Evolutionary conservation across 352 stramenopile species (phyloP), one percentile per base, ranked within the genome.

Genomic region (Pythium dissimile): DNA sequence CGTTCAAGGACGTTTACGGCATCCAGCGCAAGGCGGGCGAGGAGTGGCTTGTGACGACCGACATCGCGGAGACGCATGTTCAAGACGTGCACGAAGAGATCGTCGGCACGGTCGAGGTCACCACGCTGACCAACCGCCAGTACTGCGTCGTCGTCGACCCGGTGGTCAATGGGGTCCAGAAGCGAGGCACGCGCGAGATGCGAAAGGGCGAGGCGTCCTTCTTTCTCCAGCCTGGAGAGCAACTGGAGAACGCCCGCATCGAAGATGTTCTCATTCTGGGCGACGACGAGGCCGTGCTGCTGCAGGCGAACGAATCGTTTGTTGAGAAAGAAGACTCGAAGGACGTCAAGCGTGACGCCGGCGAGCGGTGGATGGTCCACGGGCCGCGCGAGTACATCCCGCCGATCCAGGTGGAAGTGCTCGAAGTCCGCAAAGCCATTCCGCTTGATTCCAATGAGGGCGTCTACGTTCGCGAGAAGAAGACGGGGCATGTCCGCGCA

Each of bases 91-190:
- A 92, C 38, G 83, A 92, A 68, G 75, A 80, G 6, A 78, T 92
- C 30, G 56, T 89, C 0, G 77, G 75, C 30, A 80, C 58, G 1
- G 80, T 90, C 31, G 58, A 59, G 24, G 72, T 85, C 50, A 83
- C 74, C 24, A 89, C 80, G 48, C 59, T 92, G 20, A 90, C 83
- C 6, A 90, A 92, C 56, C 80, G 80, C 41, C 83, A 92, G 59
- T 92, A 86, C 72, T 90, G 80, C 39, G 65, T 92, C n/a, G 78
- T 92, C 31, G 61, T 90, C 16, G 83, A 92, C 45, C 83, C 83
- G 0, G 55, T 90, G 1, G 72, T 90, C 4, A 61, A 82, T 21
- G 75, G 80, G 16, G 75, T 86, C 9, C 83, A 88, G 48, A 80
- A 76, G 64, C 75, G 80, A 26, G 83, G 83, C 15, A 92, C 83